Percentiles rank a stretch among this genome's conserved stretches.
phyloP scores from a whole-genome alignment of 2,329 filamentous ascomycete species.

The Exophiala bonariae region DNA sequence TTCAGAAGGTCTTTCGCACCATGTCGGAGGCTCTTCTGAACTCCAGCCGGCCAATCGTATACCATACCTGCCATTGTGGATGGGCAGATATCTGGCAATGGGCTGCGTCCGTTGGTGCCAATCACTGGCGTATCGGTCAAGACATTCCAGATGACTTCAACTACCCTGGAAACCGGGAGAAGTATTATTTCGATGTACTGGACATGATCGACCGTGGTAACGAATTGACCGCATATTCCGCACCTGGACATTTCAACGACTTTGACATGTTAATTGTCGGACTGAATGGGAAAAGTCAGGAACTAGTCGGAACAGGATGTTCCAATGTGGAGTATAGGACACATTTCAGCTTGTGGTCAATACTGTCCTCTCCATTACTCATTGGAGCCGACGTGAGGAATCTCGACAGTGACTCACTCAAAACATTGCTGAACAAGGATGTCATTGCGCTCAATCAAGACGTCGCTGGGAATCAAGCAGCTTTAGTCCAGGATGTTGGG shows the following conservation, averaged over 20 bases:
- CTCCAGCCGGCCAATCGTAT: constrained; percentile 50
- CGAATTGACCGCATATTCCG: constrained; percentile 41
- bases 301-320: constrained; percentile 38
- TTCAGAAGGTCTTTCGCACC: constrained; percentile 26
- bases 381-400: constrained; percentile 50
- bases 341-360: constrained; percentile 55
- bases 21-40: constrained; percentile 56
- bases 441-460: constrained; percentile 17
- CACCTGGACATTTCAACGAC: constrained; percentile 56
- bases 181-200: constrained; percentile 1
- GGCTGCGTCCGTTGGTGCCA: constrained; percentile 48
- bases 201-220: constrained; percentile 30
- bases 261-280: constrained; percentile 54
- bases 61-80: constrained; percentile 57
- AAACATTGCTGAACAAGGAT: no score
- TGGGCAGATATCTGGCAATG: constrained; percentile 51
- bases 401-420: no score
- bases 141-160: constrained; percentile 32
- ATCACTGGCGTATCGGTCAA: constrained; percentile 44
- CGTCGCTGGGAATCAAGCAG: constrained; percentile 3
- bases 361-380: constrained; percentile 52
- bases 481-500: not conserved
- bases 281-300: constrained; percentile 38
- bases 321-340: constrained; percentile 44
- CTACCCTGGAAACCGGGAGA: not conserved